Conservation (phyloP, 2,329 filamentous ascomycete genomes). For the Penicillium paneum region DNA sequence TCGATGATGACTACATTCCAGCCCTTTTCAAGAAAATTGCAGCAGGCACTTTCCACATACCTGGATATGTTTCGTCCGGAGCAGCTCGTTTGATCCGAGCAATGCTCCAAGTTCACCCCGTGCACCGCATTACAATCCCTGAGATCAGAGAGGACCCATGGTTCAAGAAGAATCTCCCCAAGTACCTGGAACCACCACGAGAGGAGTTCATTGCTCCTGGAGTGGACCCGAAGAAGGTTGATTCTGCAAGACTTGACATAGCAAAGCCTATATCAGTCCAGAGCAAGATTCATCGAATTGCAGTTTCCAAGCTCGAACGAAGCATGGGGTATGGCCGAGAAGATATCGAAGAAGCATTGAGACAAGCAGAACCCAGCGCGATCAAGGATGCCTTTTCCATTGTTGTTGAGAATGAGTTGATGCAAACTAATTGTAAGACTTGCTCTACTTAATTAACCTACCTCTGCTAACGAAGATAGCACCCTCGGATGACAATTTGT, state of each 20-base stretch:
- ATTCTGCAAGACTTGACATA: slow-evolving; percentile 75
- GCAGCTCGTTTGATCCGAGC: slow-evolving; percentile 73
- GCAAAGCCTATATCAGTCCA: slow-evolving; percentile 74
- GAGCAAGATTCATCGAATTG: slow-evolving; percentile 85
- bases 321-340: slow-evolving; percentile 96
- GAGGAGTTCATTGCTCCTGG: slow-evolving; percentile 93
- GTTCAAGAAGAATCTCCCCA: slow-evolving; percentile 83
- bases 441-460: background rate
- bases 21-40: slow-evolving; percentile 97
- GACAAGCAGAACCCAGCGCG: slow-evolving; percentile 87
- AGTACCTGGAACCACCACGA: slow-evolving; percentile 80
- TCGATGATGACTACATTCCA: slow-evolving; percentile 98
- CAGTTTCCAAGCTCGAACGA: slow-evolving; percentile 92
- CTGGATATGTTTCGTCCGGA: slow-evolving; percentile 82
- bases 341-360: slow-evolving; percentile 91
- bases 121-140: slow-evolving; percentile 87
- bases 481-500: slow-evolving; percentile 37
- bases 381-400: slow-evolving; percentile 99
- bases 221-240: slow-evolving; percentile 88
- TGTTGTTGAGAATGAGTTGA: slow-evolving; percentile 94
- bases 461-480: slow-evolving; percentile 24
- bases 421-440: slow-evolving; percentile 85
- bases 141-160: slow-evolving; percentile 92
- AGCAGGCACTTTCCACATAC: slow-evolving; percentile 87
- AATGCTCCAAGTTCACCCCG: slow-evolving; percentile 93